phyloP scores from a whole-genome alignment of 192 early-diverging fungal genomes.

The Coemansia sp. region DNA sequence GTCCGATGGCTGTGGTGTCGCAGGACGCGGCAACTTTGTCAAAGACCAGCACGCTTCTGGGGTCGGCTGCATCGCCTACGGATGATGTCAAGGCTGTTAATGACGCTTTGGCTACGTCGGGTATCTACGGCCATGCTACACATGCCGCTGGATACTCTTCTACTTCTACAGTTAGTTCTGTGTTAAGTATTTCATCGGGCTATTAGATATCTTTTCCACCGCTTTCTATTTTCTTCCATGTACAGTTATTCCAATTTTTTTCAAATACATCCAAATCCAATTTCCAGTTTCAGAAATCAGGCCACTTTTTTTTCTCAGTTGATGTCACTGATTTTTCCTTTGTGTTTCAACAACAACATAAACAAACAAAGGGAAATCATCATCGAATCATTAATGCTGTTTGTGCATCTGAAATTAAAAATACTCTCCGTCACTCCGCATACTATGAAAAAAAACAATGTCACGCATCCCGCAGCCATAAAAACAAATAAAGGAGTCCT shows the following conservation, averaged over 20 bases:
- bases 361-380: neutral
- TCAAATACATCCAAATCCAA: neutral
- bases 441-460: neutral
- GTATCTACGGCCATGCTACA: conserved; percentile 26
- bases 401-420: neutral
- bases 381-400: neutral
- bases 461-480: neutral
- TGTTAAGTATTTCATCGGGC: conserved; percentile 44
- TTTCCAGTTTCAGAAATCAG: neutral
- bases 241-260: neutral
- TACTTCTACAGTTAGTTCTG: conserved; percentile 47
- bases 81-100: conserved; percentile 39
- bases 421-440: neutral
- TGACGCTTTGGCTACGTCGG: conserved; percentile 31
- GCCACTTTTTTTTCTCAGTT: neutral
- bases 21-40: conserved; percentile 19
- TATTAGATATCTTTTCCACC: conserved; percentile 9
- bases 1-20: neutral
- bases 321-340: neutral
- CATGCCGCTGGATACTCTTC: conserved; percentile 36
- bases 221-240: neutral
- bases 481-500: neutral
- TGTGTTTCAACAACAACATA: neutral
- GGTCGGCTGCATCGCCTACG: conserved; percentile 10
- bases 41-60: conserved; percentile 27